These are phyloP conservation scores for Trebouxia gelatinosa DNA, from an alignment of 163 green algal genomes.

Conservation along the genomic window DNA sequence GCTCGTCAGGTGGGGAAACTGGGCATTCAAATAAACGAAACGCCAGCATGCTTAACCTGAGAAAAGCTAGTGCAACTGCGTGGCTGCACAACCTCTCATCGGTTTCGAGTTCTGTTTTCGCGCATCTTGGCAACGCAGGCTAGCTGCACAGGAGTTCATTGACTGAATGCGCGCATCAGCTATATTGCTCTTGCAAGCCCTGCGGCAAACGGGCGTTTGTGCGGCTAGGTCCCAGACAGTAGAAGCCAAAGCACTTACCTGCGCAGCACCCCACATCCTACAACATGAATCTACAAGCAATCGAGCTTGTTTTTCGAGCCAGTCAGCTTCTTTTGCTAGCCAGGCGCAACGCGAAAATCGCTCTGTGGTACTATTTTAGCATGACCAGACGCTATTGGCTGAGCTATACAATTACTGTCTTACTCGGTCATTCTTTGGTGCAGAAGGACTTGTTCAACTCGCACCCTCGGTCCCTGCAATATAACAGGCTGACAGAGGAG, in stretches of 20 bases:
- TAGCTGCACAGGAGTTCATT: too few species aligned
- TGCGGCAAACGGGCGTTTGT: too few species aligned
- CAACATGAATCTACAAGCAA: too few species aligned
- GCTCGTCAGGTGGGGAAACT: background rate
- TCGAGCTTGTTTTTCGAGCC: background rate
- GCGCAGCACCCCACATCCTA: too few species aligned
- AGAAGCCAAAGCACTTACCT: too few species aligned
- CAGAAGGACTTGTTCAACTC: conserved; percentile 30
- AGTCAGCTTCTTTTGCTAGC: background rate
- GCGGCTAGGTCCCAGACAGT: too few species aligned
- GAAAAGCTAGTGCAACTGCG: background rate
- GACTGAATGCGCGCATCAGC: too few species aligned
- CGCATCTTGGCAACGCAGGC: too few species aligned
- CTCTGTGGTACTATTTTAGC: background rate
- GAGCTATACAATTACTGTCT: background rate
- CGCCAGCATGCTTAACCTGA: background rate
- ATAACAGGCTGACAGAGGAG: conserved; percentile 1
- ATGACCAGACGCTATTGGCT: background rate
- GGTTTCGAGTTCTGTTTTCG: background rate
- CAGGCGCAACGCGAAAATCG: background rate
- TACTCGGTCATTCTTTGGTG: background rate
- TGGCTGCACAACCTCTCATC: background rate
- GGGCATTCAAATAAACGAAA: too few species aligned
- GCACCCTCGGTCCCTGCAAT: conserved; percentile 9
- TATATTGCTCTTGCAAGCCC: too few species aligned